Evolutionary conservation across 495 filamentous ascomycete genomes (phyloP).

Genomic region (Tuber borchii): DNA sequence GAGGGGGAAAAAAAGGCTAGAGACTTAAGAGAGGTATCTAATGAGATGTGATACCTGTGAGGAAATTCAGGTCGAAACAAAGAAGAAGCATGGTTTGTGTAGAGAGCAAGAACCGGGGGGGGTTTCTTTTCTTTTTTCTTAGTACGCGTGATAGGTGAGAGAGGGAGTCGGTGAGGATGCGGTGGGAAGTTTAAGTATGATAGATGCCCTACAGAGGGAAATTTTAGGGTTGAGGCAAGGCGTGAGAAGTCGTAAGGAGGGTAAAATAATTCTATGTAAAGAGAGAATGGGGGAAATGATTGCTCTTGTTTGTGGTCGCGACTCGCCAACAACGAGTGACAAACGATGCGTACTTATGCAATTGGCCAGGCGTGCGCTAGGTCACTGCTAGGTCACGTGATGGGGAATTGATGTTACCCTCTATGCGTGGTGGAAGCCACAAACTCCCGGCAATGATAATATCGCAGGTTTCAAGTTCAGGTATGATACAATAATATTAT

Average conservation of each 20-base stretch:
- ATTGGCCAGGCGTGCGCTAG: neutral
- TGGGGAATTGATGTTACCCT: no score
- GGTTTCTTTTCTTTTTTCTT: neutral
- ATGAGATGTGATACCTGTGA: neutral
- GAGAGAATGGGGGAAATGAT: neutral
- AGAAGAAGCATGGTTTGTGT: neutral
- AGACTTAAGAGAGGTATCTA: neutral
- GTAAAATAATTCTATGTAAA: neutral
- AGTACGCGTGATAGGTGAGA: neutral
- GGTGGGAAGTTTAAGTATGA: conserved; percentile 9
- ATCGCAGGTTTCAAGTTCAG: no score
- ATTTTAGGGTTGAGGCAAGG: neutral
- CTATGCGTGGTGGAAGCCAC: no score
- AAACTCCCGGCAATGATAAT: no score
- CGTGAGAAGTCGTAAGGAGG: conserved; percentile 5
- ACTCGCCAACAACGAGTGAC: neutral
- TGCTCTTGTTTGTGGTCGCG: neutral
- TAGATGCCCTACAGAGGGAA: neutral
- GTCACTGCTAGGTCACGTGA: no score
- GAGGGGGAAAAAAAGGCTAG: neutral
- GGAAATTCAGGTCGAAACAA: neutral
- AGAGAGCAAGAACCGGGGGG: neutral
- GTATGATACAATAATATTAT: no score
- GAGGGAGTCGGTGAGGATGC: conserved; percentile 7
- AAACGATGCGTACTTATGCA: neutral